Conservation (phyloP, 495 filamentous ascomycete species). For the Neurospora sp. region DNA sequence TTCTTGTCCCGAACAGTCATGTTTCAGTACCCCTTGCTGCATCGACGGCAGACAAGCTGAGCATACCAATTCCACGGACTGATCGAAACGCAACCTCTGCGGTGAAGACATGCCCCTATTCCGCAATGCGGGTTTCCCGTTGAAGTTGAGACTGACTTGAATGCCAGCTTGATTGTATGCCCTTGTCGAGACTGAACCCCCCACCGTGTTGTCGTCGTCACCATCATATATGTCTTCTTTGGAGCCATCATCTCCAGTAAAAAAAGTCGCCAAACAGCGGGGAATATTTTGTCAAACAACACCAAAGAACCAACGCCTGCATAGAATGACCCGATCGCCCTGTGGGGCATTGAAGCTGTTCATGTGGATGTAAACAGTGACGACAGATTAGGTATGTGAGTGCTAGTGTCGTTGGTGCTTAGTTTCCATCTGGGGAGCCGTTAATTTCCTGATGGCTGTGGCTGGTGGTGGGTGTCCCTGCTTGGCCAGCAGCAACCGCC, state of each 20-base stretch:
- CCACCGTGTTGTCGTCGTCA: conserved; percentile 12
- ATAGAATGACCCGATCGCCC: conserved; percentile 18
- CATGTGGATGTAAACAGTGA: conserved; percentile 13
- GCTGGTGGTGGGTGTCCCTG: conserved; percentile 14
- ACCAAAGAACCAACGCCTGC: conserved; percentile 30
- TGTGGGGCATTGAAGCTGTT: conserved; percentile 4
- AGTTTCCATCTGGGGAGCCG: conserved; percentile 36
- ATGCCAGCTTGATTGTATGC: not conserved
- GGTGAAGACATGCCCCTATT: not conserved
- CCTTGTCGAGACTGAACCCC: not conserved
- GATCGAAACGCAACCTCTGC: not conserved
- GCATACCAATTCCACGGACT: not conserved
- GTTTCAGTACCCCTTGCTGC: not conserved
- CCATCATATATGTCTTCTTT: conserved; percentile 13
- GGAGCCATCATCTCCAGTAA: conserved; percentile 21
- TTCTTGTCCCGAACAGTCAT: not conserved
- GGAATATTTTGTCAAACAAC: conserved; percentile 30
- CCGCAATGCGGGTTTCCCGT: not conserved
- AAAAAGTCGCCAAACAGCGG: conserved; percentile 16
- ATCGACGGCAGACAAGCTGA: not conserved
- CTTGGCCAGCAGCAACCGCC: conserved; percentile 20
- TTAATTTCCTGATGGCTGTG: conserved; percentile 33
- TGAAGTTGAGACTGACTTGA: not conserved
- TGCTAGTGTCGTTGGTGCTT: conserved; percentile 1
- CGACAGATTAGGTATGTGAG: conserved; percentile 5